These are phyloP conservation scores for Boletus pseudopeckii DNA, from an alignment of 768 basidiomycete species.

Conservation along the genomic window DNA sequence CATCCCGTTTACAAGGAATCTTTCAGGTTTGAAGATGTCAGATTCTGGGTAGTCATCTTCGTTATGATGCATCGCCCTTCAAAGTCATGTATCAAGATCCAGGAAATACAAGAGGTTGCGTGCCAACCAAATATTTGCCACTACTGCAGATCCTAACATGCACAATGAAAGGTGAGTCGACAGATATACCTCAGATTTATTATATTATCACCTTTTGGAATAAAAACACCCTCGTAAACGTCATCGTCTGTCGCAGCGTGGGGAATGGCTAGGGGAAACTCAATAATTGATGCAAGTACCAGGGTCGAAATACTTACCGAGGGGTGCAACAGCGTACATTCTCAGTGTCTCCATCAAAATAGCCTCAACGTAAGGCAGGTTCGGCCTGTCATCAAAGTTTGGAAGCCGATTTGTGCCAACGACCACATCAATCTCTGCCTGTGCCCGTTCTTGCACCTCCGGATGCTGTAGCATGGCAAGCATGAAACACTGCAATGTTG, in stretches of 20 bases:
- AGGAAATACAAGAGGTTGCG: neutral
- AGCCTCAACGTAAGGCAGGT: constrained; percentile 31
- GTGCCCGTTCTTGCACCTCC: constrained; percentile 29
- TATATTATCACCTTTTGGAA: constrained; percentile 19
- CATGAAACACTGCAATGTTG: constrained; percentile 24
- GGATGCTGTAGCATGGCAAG: constrained; percentile 33
- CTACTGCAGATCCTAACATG: constrained; percentile 13
- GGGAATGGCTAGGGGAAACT: constrained; percentile 7
- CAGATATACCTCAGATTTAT: neutral
- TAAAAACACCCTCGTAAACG: constrained; percentile 15
- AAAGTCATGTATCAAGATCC: neutral
- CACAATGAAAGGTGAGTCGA: neutral
- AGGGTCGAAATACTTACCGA: constrained; percentile 14
- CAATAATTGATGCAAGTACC: neutral
- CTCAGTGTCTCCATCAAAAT: constrained; percentile 20
- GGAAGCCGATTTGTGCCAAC: constrained; percentile 31
- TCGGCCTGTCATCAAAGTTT: constrained; percentile 17
- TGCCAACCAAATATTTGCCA: constrained; percentile 21
- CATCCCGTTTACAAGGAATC: constrained; percentile 25
- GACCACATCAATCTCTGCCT: constrained; percentile 28
- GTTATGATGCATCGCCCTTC: constrained; percentile 16
- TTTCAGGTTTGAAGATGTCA: constrained; percentile 31
- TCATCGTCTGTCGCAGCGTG: constrained; percentile 20
- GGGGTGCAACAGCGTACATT: constrained; percentile 18
- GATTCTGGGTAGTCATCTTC: constrained; percentile 17